Evolutionary conservation across 1,139 yeast species (phyloP), one percentile per base, ranked within the genome.

Genomic region (Protomyces macrosporus): DNA sequence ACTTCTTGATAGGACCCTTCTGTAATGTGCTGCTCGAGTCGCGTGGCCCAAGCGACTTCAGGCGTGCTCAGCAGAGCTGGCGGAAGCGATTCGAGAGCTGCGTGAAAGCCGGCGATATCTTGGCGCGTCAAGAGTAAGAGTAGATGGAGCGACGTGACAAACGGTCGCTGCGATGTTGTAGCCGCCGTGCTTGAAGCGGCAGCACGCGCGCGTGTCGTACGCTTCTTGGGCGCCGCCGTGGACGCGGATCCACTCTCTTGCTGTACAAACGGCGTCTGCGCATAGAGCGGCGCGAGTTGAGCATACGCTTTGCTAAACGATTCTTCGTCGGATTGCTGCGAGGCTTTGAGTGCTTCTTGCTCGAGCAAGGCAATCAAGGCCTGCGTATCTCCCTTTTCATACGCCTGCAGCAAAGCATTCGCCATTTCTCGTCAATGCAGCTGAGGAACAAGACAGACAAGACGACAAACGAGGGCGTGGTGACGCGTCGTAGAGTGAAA

Each of bases 1-100:
- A 93, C 93, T 76, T 89, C 89, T 74, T 90, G 95, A 75, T 91
- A 93, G 69, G 93, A 88, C 55, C 98, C 98, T 75, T 93, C 98
- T 88, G 93, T 90, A 69, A 93, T 82, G 85, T 95, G 89, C 70
- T 90, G 87, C 75, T 93, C 98, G 70, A 93, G 84, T 70, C 85
- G 84, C 65, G 93, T 85, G 35, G 98, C 98, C 74, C 90, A 90
- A 63, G 84, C 82, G 70, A 93, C 79, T 74, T 78, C 84, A 65
- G 76, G 75, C 45, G 77, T 76, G 68, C 85, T 89, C 55, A 84
- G 79, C 71, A 83, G 86, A 60, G 82, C 77, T 62, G 80, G 79
- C 68, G 79, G 78, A 69, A 91, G 81, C 67, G 80, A 80, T 74
- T 93, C 98, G 68, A 93, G 78, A 74, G 90, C 97, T 42, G 90